These are phyloP conservation scores for Citropsis articulata DNA, from an alignment of 345 rosid genomes.

Conservation along the genomic window DNA sequence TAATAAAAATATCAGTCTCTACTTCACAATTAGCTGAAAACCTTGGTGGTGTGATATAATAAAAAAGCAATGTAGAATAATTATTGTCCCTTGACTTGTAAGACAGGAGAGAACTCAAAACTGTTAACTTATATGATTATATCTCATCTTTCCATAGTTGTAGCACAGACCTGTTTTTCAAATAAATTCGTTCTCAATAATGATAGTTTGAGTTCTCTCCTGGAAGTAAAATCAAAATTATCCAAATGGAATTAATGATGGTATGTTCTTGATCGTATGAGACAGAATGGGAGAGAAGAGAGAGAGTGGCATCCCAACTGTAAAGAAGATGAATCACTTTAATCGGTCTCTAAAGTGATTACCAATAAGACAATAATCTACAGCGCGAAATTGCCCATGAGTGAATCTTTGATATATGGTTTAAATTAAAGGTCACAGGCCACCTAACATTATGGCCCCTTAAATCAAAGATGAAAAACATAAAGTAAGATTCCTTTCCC, in stretches of 20 bases:
- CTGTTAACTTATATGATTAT: not conserved
- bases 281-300: not conserved
- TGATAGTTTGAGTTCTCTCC: no score
- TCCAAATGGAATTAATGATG: not conserved
- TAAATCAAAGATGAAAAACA: not conserved
- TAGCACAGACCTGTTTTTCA: no score
- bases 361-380: constrained; percentile 5
- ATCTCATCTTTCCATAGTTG: no score
- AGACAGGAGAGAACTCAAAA: not conserved
- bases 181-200: no score
- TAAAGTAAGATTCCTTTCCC: constrained; percentile 41
- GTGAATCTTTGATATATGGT: constrained; percentile 1
- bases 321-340: constrained; percentile 10
- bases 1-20: not conserved
- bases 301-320: not conserved
- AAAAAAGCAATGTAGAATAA: not conserved
- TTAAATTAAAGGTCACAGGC: constrained; percentile 38
- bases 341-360: not conserved
- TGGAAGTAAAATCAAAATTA: not conserved
- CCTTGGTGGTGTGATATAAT: not conserved
- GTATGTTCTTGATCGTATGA: not conserved
- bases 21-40: not conserved
- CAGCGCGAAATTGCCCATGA: not conserved
- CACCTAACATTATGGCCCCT: constrained; percentile 13
- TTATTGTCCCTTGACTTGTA: not conserved